These are phyloP conservation scores for Vicia villosa DNA, from an alignment of 306 rosid genomes.

Conservation along the genomic window DNA sequence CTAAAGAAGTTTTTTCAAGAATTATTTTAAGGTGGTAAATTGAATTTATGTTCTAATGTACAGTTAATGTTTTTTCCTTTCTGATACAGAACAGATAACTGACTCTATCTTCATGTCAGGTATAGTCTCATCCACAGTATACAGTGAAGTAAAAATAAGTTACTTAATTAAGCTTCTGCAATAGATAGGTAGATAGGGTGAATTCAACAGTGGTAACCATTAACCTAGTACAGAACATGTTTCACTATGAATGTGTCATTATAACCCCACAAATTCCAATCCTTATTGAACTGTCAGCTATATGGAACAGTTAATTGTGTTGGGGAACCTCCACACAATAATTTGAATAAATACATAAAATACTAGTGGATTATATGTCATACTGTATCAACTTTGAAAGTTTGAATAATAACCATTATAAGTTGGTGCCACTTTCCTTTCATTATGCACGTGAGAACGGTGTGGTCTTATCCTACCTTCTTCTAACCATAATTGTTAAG, in stretches of 20 bases:
- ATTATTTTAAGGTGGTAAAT: not conserved
- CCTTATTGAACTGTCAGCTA: not conserved
- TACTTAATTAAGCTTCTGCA: not conserved
- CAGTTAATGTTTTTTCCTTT: not conserved
- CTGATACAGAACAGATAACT: not conserved
- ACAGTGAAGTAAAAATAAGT: conserved; percentile 10
- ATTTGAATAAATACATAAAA: conserved; percentile 1
- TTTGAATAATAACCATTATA: not conserved
- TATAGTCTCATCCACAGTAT: not conserved
- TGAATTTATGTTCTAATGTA: not conserved
- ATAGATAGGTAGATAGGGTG: conserved; percentile 15
- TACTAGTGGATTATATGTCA: conserved; percentile 3
- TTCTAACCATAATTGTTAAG: not conserved
- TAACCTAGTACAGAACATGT: conserved; percentile 16
- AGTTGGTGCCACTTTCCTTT: not conserved
- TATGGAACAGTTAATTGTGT: not conserved
- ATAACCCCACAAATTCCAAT: conserved; percentile 22
- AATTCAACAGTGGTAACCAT: conserved; percentile 28
- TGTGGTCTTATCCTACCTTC: not conserved
- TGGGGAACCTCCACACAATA: not conserved
- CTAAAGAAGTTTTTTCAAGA: too few relatives aligned
- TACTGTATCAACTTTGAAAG: not conserved
- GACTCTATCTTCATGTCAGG: not conserved
- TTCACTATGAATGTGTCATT: conserved; percentile 10
- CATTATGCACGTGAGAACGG: not conserved